Percentiles rank a stretch among this genome's conserved stretches.
Conservation (phyloP, 1,284 basidiomycete genomes). For the Malassezia psittaci region DNA sequence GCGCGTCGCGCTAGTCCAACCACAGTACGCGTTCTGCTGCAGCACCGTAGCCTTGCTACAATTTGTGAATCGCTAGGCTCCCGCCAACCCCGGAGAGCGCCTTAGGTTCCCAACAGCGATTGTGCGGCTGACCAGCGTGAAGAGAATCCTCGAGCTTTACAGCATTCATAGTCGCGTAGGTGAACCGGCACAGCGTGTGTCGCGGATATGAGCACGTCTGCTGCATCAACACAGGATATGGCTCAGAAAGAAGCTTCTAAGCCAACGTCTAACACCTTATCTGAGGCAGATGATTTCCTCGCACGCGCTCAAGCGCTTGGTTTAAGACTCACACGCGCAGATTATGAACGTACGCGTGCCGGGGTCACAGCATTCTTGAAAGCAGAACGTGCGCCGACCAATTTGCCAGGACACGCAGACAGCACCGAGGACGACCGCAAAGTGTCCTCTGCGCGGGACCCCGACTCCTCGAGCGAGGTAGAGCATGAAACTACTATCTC, state of each 20-base stretch:
- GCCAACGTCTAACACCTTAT: neutral
- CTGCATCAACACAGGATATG: neutral
- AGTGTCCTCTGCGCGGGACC: neutral
- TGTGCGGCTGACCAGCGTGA: too few species aligned
- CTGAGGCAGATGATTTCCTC: constrained; percentile 37
- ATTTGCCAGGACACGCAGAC: constrained; percentile 1
- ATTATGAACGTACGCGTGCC: constrained; percentile 40
- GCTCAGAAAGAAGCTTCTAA: neutral
- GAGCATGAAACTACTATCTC: neutral
- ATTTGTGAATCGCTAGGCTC: too few species aligned
- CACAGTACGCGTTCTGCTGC: neutral
- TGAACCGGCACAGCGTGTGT: too few species aligned
- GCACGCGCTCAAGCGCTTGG: constrained; percentile 43
- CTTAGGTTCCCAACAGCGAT: neutral
- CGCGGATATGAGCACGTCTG: neutral
- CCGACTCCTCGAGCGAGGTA: neutral
- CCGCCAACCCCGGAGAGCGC: neutral
- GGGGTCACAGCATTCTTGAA: constrained; percentile 44
- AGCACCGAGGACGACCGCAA: neutral
- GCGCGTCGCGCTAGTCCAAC: constrained; percentile 1
- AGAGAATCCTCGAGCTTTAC: too few species aligned
- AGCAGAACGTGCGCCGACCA: constrained; percentile 26
- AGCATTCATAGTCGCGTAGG: too few species aligned
- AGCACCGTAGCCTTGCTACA: neutral
- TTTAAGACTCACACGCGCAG: constrained; percentile 36